Base-by-base conservation (phyloP, 805 yeast genomes). In the Wickerhamomyces rabaulensis region DNA sequence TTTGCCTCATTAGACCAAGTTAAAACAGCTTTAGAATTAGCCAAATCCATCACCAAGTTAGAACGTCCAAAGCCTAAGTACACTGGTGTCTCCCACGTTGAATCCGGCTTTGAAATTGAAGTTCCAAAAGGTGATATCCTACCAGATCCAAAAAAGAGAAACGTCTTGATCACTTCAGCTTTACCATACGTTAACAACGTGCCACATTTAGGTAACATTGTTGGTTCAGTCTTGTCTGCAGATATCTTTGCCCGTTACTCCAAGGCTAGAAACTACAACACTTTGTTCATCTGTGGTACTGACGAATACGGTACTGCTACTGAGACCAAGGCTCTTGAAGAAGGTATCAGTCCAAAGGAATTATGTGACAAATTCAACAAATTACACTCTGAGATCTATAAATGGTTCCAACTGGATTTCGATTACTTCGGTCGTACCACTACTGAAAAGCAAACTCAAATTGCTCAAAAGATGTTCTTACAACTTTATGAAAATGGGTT, bases 301-400 rank as follows among this genome's bases (percentile, higher is more conserved):
- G 99, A 94, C 65, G 99, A 94, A 70, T 94, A 94, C 65, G 99
- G 99, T 65, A 94, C 99, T 48, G 99, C 99, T 41, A 94, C 99
- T 15, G 99, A 94, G 68, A 94, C 99, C 25, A 94, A 92, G 70
- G 99, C 99, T 10, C 70, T 94, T 43, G 98, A 92, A 65, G 99
- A 94, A 62, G 82, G 85, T 38, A 85, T 87, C 50, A 78, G 95
- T 3, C 99, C 99, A 42, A 73, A 79, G 58, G 84, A 89, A 64
- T 74, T 94, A 57, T 94, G 98, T 75, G 89, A 85, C 67, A 94
- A 92, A 67, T 94, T 88, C 68, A 85, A 89, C 67, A 75, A 76
- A 49, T 76, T 94, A 54, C 99, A 94, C 66, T 76, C 82, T 51
- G 87, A 87, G 40, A 94, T 94, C 43, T 94, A 94, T 70, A 87